Evolutionary conservation across 1,139 yeast species (phyloP).

Genomic region (Candida sp.): DNA sequence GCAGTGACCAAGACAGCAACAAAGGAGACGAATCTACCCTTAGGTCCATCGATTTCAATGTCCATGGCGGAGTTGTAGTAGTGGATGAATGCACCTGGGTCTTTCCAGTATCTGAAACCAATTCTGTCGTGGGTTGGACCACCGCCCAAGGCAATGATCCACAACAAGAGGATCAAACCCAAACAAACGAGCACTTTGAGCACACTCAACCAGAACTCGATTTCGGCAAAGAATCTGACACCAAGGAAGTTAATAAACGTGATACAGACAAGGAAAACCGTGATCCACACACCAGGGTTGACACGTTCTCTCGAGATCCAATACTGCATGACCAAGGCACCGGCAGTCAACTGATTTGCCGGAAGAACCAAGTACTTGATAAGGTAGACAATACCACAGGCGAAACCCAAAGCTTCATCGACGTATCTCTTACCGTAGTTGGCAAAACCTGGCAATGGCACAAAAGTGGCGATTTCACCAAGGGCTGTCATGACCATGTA

Average conservation of each 20-base stretch:
- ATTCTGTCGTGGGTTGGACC: conserved; percentile 63
- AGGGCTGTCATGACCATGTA: conserved; percentile 72
- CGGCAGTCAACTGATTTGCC: conserved; percentile 67
- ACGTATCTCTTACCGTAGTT: conserved; percentile 71
- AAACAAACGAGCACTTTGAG: conserved; percentile 62
- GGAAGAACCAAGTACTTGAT: conserved; percentile 63
- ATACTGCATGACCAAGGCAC: conserved; percentile 62
- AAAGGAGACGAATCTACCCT: conserved; percentile 62
- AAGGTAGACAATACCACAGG: conserved; percentile 71
- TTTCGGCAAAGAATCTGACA: conserved; percentile 64
- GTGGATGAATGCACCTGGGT: conserved; percentile 65
- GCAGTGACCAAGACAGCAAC: conserved; percentile 72
- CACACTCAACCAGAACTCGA: conserved; percentile 68
- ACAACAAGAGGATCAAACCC: conserved; percentile 53
- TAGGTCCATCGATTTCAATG: conserved; percentile 24
- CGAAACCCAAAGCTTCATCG: conserved; percentile 75
- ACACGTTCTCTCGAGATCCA: conserved; percentile 55
- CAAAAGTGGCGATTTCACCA: conserved; percentile 78
- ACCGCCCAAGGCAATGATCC: conserved; percentile 59
- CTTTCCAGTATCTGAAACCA: conserved; percentile 70
- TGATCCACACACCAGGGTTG: conserved; percentile 65
- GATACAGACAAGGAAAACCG: conserved; percentile 52
- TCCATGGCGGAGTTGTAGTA: conserved; percentile 35
- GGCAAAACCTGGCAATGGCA: conserved; percentile 75
- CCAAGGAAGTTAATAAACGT: conserved; percentile 64